phyloP scores from a whole-genome alignment of 495 filamentous ascomycete genomes.

The Aspergillus haitiensis region DNA sequence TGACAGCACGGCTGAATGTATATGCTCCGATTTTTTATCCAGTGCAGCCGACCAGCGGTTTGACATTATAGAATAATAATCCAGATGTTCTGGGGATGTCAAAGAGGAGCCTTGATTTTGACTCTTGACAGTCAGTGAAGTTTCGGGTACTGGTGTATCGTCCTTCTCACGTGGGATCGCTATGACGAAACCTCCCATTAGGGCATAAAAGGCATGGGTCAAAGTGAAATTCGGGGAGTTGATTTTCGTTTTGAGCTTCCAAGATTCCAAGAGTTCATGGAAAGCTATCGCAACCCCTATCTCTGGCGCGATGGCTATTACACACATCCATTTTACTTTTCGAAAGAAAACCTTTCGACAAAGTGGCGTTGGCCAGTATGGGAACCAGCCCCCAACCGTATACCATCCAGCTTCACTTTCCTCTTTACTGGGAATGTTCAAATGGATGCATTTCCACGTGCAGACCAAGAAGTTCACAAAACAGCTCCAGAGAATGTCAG shows the following conservation, averaged over 20 bases:
- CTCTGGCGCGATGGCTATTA: slow-evolving; percentile 3
- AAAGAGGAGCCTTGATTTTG: background rate
- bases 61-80: background rate
- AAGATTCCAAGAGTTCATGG: background rate
- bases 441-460: slow-evolving; percentile 11
- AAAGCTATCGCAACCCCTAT: background rate
- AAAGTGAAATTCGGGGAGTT: background rate
- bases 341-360: background rate
- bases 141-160: background rate
- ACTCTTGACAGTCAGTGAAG: background rate
- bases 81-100: background rate
- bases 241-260: background rate
- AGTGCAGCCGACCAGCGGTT: background rate
- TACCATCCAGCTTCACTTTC: slow-evolving; percentile 9
- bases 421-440: background rate
- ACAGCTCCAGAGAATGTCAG: slow-evolving; percentile 10
- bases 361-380: slow-evolving; percentile 3
- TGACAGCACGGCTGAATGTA: background rate
- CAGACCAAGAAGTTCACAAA: slow-evolving; percentile 7
- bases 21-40: background rate
- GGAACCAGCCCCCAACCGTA: slow-evolving; percentile 1
- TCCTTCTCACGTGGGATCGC: background rate
- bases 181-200: slow-evolving; percentile 1
- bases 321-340: slow-evolving; percentile 1
- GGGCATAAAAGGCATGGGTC: slow-evolving; percentile 5